Percentiles rank a stretch among this genome's conserved stretches.
Conservation (phyloP, 768 basidiomycete genomes). For the Kwoniella sp. region DNA sequence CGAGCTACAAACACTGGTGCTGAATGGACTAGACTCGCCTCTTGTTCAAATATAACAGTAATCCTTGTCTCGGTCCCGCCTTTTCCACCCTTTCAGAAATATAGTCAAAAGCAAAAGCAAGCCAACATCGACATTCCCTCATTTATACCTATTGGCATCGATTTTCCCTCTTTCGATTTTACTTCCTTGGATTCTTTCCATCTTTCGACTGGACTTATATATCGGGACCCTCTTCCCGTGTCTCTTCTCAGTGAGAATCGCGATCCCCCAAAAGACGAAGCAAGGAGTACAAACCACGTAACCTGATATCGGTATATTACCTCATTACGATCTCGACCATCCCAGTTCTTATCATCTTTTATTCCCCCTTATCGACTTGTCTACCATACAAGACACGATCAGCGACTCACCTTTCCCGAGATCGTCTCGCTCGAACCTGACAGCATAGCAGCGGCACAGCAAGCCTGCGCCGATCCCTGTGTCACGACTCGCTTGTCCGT, state of each 20-base stretch:
- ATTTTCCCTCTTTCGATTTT: neutral
- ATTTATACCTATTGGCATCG: neutral
- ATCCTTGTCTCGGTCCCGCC: neutral
- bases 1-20: neutral
- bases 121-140: conserved; percentile 1
- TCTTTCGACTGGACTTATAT: conserved; percentile 1
- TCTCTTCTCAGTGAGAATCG: neutral
- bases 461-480: neutral
- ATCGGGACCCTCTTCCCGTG: neutral
- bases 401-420: neutral
- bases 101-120: neutral
- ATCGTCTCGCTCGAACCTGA: conserved; percentile 10
- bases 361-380: neutral
- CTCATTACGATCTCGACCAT: conserved; percentile 12
- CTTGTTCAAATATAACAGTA: neutral
- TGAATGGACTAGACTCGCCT: neutral
- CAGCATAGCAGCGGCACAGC: neutral
- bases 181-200: too few species aligned
- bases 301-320: neutral
- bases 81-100: neutral
- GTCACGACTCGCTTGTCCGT: too few species aligned
- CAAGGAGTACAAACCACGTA: neutral
- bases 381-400: neutral
- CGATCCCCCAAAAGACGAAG: neutral
- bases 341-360: neutral